Percentiles rank a stretch among this genome's conserved stretches.
These are phyloP conservation scores for Salix koriyanagi DNA, from an alignment of 345 rosid species.

Conservation along the genomic window DNA sequence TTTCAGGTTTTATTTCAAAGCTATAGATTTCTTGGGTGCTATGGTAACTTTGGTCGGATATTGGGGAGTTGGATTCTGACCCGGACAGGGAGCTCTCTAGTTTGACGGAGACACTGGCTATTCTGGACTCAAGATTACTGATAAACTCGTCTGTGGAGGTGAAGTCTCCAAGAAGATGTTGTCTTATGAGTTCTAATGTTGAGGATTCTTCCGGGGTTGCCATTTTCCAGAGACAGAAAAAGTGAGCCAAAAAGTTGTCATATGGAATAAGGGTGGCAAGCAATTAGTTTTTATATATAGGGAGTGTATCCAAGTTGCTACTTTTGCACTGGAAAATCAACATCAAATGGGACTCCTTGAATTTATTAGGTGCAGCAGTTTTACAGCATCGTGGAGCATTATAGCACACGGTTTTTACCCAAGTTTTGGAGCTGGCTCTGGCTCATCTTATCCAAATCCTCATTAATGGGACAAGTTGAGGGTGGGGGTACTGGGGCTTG, in stretches of 20 bases:
- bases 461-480: neutral
- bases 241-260: neutral
- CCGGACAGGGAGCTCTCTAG: constrained; percentile 25
- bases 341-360: constrained; percentile 1
- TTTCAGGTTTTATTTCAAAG: constrained; percentile 25
- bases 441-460: neutral
- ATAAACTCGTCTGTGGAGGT: constrained; percentile 38
- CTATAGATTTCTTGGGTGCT: constrained; percentile 1
- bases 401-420: neutral
- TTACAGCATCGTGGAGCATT: neutral
- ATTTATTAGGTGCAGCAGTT: neutral
- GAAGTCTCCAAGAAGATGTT: constrained; percentile 58
- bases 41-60: constrained; percentile 16
- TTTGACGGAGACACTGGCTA: constrained; percentile 29
- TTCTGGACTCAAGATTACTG: constrained; percentile 21
- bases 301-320: neutral
- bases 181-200: constrained; percentile 39
- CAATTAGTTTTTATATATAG: neutral
- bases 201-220: constrained; percentile 34
- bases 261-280: neutral
- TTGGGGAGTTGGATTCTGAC: constrained; percentile 36
- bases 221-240: constrained; percentile 18
- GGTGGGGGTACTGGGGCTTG: neutral
- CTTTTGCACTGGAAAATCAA: neutral
- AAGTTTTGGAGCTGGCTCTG: neutral